A percentile compares a stretch with the other conserved stretches of the same genome.
Evolutionary conservation across 768 basidiomycete genomes (phyloP).

Genomic region (Scleroderma citrinum): DNA sequence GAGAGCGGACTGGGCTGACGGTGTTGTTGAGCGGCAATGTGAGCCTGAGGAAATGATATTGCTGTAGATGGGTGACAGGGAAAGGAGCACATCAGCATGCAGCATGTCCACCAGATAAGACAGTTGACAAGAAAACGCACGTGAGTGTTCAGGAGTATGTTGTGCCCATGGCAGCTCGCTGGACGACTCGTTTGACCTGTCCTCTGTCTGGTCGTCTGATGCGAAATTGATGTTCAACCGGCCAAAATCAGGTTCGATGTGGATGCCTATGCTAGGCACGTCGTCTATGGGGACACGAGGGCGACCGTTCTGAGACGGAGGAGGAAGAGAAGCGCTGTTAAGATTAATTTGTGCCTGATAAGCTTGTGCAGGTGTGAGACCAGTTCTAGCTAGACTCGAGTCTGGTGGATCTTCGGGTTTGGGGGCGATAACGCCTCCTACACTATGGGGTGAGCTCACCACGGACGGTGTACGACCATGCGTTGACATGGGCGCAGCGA

Average conservation of each 20-base stretch:
- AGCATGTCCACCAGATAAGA: slow-evolving; percentile 23
- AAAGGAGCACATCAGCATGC: slow-evolving; percentile 21
- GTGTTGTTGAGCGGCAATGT: slow-evolving; percentile 20
- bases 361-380: slow-evolving; percentile 71
- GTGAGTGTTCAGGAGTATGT: slow-evolving; percentile 30
- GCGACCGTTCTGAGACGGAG: slow-evolving; percentile 26
- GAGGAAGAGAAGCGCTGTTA: slow-evolving; percentile 34
- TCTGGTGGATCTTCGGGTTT: slow-evolving; percentile 48
- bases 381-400: slow-evolving; percentile 40
- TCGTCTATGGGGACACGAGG: slow-evolving; percentile 19
- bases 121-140: slow-evolving; percentile 31
- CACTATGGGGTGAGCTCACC: slow-evolving; percentile 33
- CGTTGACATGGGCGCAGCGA: slow-evolving; percentile 34
- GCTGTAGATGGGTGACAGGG: slow-evolving; percentile 17
- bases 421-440: slow-evolving; percentile 40
- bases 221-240: slow-evolving; percentile 54
- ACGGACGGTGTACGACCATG: slow-evolving; percentile 47
- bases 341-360: slow-evolving; percentile 73
- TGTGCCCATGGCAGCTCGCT: slow-evolving; percentile 57
- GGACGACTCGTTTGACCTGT: slow-evolving; percentile 40
- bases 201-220: slow-evolving; percentile 27
- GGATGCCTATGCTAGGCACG: slow-evolving; percentile 36
- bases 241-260: slow-evolving; percentile 52
- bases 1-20: slow-evolving; percentile 34
- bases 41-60: slow-evolving; percentile 20